Base-by-base conservation (phyloP, 2,329 filamentous ascomycete species). In the Trichoderma brevicompactum region DNA sequence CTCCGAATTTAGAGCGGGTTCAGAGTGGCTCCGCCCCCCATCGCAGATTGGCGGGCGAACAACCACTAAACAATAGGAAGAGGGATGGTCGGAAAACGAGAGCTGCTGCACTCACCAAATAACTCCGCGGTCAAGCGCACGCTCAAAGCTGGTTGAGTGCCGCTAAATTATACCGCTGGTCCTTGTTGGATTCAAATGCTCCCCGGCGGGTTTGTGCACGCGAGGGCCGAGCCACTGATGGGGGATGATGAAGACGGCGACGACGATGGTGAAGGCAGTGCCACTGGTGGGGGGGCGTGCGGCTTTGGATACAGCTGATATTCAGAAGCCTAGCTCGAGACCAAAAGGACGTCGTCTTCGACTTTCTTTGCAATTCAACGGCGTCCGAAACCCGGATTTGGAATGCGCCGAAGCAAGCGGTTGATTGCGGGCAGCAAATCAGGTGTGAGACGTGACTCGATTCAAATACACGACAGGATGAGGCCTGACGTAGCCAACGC, bases 1-100 rank as follows among this genome's bases (percentile, higher is more conserved):
- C 53, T 41, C 53, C 62, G 53, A 58, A 12, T 32, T 40, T 44
- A 48, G 49, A 43, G 52, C 36, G 52, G 50, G 36, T 64, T 64
- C 63, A 49, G 12, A 10, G 55, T 54, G 65, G 63, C 66, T 69
- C 69, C 67, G 68, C 67, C 54, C 32, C 17, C 58, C 52, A 43
- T 49, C 64, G 53, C 60, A 65, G 59, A 68, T 67, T 70, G 69
- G 65, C 59, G 48, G 59, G 46, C 64, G 28, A 44, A 41, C 46
- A 53, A 23, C 56, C 36, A 34, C 64, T 59, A 46, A 44, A 12
- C 34, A 38, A 17, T 15, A 36, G 23, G 40, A 54, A 17, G 43
- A 41, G 41, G 34, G 36, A 55, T 55, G 49, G 59, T 46, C 49
- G 49, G 38, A 63, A 53, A 23, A 34, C n/a, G 40, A 19, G 19